Base-by-base conservation (phyloP, 129 eudicot genomes). In the Helianthus tuberosus region DNA sequence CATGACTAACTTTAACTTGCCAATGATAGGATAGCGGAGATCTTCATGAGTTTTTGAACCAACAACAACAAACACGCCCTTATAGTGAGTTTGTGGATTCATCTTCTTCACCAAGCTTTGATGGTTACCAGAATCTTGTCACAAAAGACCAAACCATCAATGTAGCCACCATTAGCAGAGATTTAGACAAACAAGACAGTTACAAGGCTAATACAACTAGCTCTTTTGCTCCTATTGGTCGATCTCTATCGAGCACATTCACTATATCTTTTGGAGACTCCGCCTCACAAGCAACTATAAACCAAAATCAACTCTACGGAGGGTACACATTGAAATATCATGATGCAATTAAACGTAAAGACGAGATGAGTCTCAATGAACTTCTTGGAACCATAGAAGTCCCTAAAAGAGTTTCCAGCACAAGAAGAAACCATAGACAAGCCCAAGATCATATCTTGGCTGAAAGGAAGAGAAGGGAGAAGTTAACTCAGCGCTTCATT, bases 391-490 rank as follows among this genome's bases (percentile, higher is more conserved):
- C 74, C 20, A 67, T 67, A 44, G 61, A 67, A 48, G 13, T 67
- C 8, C 80, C 76, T 9, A 77, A 41, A 62, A 70, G 76, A 20
- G 66, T 62, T 20, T 12, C 62, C 9, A 61, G 50, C 65, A n/a
- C 66, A 3, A 77, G 64, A 71, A 70, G 82, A 71, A 77, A 77
- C 36, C 58, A 14, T 38, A 62, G 65, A 51, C 82, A 77, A 64
- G 77, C 76, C 17, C 82, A 77, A 62, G 82, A 77, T 13, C 82
- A 77, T 77, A 69, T 77, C 23, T 52, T 77, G 44, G 76, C 82
- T 5, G 82, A 77, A 68, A 77, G 82, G 72, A 77, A 77, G 59
- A 70, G 82, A 77, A 77, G 82, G 71, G 82, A 77, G 71, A 77
- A 77, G 77, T 16, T 77, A 41, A 71, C 82, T 43, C 82, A 17